phyloP scores from a whole-genome alignment of 495 filamentous ascomycete species.

The Penicillium antarcticum region DNA sequence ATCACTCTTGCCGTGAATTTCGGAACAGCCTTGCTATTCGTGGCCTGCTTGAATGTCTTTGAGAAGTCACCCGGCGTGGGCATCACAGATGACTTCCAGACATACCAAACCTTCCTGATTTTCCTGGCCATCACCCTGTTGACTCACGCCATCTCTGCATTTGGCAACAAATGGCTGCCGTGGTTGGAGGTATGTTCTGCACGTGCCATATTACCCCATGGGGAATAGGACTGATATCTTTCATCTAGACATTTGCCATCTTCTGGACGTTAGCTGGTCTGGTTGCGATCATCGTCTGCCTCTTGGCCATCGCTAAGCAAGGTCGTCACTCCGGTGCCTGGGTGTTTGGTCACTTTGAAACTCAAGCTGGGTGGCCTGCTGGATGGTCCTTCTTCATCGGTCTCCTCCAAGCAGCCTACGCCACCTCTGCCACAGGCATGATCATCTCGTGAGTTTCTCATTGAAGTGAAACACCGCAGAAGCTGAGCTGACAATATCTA shows the following conservation, averaged over 20 bases:
- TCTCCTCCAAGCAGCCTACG: slow-evolving; percentile 52
- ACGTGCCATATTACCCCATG: slow-evolving; percentile 27
- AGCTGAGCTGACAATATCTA: slow-evolving; percentile 15
- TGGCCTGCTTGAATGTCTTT: slow-evolving; percentile 24
- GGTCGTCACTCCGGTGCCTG: slow-evolving; percentile 43
- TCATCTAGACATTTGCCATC: slow-evolving; percentile 58
- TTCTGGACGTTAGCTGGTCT: slow-evolving; percentile 57
- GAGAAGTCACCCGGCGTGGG: slow-evolving; percentile 38
- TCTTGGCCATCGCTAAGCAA: slow-evolving; percentile 50
- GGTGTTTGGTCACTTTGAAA: slow-evolving; percentile 57
- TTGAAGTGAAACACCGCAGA: background rate
- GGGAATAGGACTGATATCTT: slow-evolving; percentile 34
- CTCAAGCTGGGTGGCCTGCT: slow-evolving; percentile 50
- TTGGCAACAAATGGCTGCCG: slow-evolving; percentile 26
- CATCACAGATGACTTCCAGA: slow-evolving; percentile 21
- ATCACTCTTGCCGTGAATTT: slow-evolving; percentile 40
- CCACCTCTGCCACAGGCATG: slow-evolving; percentile 52
- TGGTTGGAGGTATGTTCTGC: slow-evolving; percentile 44
- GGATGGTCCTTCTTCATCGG: slow-evolving; percentile 58
- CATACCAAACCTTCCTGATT: slow-evolving; percentile 50
- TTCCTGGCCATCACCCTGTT: slow-evolving; percentile 58
- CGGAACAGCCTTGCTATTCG: slow-evolving; percentile 20
- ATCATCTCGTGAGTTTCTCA: slow-evolving; percentile 21
- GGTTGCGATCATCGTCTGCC: slow-evolving; percentile 51
- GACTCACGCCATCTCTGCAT: slow-evolving; percentile 24